Evolutionary conservation across 2,329 filamentous ascomycete genomes (phyloP).

Genomic region (Teratosphaeria nubilosa): DNA sequence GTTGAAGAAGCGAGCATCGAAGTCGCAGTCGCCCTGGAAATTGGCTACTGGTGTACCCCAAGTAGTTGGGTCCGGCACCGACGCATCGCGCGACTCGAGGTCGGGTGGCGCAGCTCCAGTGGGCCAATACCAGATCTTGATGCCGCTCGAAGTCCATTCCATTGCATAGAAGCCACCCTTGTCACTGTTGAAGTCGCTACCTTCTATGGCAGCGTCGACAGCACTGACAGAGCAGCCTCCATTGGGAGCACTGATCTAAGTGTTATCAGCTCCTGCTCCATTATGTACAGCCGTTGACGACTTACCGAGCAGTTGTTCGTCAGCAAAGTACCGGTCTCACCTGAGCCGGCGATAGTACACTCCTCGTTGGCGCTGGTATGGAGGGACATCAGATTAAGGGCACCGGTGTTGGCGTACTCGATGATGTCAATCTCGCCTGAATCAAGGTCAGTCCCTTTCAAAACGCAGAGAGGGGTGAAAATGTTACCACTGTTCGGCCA

Average conservation of each 20-base stretch:
- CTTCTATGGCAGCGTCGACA: slow-evolving; percentile 20
- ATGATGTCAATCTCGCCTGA: slow-evolving; percentile 39
- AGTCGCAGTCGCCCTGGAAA: slow-evolving; percentile 29
- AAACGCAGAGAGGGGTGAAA: slow-evolving; percentile 18
- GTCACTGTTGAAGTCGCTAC: slow-evolving; percentile 40
- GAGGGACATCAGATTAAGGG: slow-evolving; percentile 24
- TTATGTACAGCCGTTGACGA: neutral
- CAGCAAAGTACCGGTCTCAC: slow-evolving; percentile 36
- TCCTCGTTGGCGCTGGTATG: slow-evolving; percentile 29
- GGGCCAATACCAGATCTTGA: slow-evolving; percentile 74
- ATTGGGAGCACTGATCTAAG: slow-evolving; percentile 32
- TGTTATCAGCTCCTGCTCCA: neutral
- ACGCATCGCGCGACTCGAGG: slow-evolving; percentile 49
- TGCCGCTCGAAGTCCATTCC: slow-evolving; percentile 58
- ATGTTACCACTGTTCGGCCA: slow-evolving; percentile 31
- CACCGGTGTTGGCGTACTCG: slow-evolving; percentile 29
- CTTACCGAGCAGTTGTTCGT: slow-evolving; percentile 42
- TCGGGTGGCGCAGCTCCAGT: slow-evolving; percentile 47
- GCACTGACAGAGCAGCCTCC: slow-evolving; percentile 23
- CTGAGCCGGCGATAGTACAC: slow-evolving; percentile 28
- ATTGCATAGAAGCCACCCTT: slow-evolving; percentile 38
- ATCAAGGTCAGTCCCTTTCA: neutral
- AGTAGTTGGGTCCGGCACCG: slow-evolving; percentile 47
- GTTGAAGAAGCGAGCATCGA: slow-evolving; percentile 26
- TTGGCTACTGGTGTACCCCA: slow-evolving; percentile 50